Conservation (phyloP, 768 basidiomycete genomes). For the Suillus hirtellus region DNA sequence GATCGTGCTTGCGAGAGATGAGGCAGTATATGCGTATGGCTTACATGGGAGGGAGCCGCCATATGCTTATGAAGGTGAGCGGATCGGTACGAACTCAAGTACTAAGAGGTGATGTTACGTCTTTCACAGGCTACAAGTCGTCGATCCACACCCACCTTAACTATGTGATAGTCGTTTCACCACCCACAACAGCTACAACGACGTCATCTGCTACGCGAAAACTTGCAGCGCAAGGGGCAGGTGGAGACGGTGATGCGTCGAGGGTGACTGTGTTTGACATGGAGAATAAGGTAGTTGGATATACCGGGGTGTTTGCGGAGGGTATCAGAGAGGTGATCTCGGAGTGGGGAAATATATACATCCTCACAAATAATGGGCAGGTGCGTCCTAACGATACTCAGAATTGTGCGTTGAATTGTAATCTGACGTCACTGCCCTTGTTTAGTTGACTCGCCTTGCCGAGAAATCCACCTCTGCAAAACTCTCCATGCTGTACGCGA, state of each 20-base stretch:
- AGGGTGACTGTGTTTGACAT: conserved; percentile 88
- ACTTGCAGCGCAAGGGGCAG: conserved; percentile 21
- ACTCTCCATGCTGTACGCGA: conserved; percentile 81
- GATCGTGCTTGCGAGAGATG: conserved; percentile 86
- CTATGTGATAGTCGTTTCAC: conserved; percentile 89
- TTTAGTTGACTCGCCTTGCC: conserved; percentile 61
- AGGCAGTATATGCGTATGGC: conserved; percentile 87
- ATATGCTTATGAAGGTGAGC: conserved; percentile 87
- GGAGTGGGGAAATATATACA: conserved; percentile 78
- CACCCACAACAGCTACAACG: conserved; percentile 71
- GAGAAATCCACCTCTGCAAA: conserved; percentile 86
- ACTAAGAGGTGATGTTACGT: neutral
- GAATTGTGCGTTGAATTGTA: neutral
- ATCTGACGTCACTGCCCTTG: conserved; percentile 1
- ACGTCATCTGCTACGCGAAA: conserved; percentile 53
- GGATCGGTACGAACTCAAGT: neutral
- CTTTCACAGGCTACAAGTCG: conserved; percentile 48
- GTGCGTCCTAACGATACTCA: conserved; percentile 41
- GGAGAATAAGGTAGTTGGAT: conserved; percentile 89
- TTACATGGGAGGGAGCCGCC: conserved; percentile 81
- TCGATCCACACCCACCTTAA: conserved; percentile 77
- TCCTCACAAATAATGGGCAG: conserved; percentile 76
- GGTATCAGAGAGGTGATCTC: conserved; percentile 84
- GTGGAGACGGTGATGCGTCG: conserved; percentile 56
- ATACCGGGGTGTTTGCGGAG: conserved; percentile 75